Evolutionary conservation across 305 asterid species (phyloP), one percentile per base, ranked within the genome.

Genomic region (Fraxinus angustifolia): DNA sequence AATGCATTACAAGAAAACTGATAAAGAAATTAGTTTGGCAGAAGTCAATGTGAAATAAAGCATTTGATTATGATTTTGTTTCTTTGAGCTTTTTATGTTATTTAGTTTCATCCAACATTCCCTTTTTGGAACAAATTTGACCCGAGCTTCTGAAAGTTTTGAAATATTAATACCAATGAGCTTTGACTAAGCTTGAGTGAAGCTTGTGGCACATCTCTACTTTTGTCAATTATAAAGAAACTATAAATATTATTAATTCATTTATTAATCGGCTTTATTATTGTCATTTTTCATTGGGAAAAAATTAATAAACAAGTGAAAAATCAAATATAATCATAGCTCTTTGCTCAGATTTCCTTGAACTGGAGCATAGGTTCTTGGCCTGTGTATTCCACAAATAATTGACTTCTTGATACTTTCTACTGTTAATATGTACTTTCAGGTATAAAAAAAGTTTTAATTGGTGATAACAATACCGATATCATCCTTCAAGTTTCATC

Each of bases 391-490:
- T 35, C 73, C 28, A 11, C 35, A 42, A 26, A 36, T 30, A 1
- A 26, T 71, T 70, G 21, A 58, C 30, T 67, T 23, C 75, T 74
- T 81, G 10, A 53, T 53, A n/a, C 65, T 53, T 53, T 53, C 65
- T 53, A 53, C 10, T 53, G 26, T 82, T 8, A 17, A 65, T 60
- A 21, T 82, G 78, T 73, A 16, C 73, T 85, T 36, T 78, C 88
- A 94, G 98, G 96, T 58, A 82, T 90, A 4, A 85, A 80, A 85
- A 60, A 62, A 77, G 77, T 42, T 86, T 12, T 89, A 40, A 33
- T 8, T 2, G 81, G 84, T 80, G 89, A 89, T 82, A 79, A 74
- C 75, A 81, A 78, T 48, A 48, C 45, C n/a, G 93, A 91, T 75
- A 82, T 31, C 74, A n/a, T 82, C 73, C 90, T 91, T 84, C 82